phyloP scores from a whole-genome alignment of 371 early-diverging fungal species.

The Fennellomyces sp. region DNA sequence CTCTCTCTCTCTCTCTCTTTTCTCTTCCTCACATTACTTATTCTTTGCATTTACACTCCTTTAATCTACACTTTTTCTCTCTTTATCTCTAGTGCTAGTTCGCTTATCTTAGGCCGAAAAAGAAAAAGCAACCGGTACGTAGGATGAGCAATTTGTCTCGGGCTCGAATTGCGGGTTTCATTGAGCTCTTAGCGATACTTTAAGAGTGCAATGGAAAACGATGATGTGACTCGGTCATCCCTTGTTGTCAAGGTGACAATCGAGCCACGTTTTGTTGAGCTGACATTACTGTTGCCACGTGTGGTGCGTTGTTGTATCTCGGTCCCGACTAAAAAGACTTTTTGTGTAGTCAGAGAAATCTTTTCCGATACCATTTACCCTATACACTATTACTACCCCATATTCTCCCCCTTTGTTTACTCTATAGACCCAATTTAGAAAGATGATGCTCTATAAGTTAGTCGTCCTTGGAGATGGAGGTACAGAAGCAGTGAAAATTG shows the following conservation, averaged over 20 bases:
- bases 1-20: neutral
- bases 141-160: no score
- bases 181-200: no score
- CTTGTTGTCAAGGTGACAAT: neutral
- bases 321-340: no score
- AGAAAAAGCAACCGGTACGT: no score
- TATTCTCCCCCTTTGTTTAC: neutral
- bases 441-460: constrained; percentile 25
- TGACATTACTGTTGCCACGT: neutral
- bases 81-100: no score
- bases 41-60: no score
- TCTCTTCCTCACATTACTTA: neutral
- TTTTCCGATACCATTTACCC: neutral
- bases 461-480: constrained; percentile 27
- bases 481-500: constrained; percentile 17
- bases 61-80: no score
- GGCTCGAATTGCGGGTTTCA: no score
- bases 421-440: constrained; percentile 6
- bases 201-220: no score
- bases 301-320: neutral
- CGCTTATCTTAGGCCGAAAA: no score
- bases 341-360: no score
- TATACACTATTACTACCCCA: neutral
- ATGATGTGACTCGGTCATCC: neutral
- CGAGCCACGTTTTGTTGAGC: neutral